Evolutionary conservation across 345 rosid species (phyloP), one percentile per base, ranked within the genome.

Genomic region (Firmiana major): DNA sequence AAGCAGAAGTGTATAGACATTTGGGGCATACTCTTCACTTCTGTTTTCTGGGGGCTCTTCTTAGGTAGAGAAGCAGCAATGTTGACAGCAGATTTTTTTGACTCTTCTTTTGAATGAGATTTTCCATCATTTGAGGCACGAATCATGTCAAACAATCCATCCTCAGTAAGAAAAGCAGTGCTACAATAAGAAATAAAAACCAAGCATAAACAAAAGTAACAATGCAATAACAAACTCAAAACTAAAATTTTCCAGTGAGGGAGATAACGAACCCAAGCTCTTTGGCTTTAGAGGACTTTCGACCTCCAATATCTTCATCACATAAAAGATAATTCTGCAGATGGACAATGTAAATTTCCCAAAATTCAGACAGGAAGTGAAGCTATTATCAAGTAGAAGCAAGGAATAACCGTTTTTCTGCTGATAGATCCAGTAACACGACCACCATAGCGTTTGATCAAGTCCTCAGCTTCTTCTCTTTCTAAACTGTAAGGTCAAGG

Each of bases 381-480:
- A 80, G 19, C 53, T 57, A 81, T 77, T 71, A 76, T 8, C 79
- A 55, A 24, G 81, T 28, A 79, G 77, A 78, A 71, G 74, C 24
- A 80, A 6, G 42, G 75, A 69, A 71, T 31, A 51, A 95, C 99
- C 86, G 99, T 95, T 87, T 90, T 95, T 89, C 92, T 93, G 99
- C 99, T 95, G 76, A 95, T 88, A 71, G 99, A 89, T 83, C 94
- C 92, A 76, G 98, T 95, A 65, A 93, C 66, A 80, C 98, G 97
- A 72, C 99, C 99, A 53, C 96, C 97, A 74, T 90, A 87, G 7
- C 97, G 90, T 86, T 93, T 95, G 74, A 95, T 90, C 85, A 95
- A 80, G 87, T 92, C 99, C 83, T 93, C 99, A 53, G 98, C 98
- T 81, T 95, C 99, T 87, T 95, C 98, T 81, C 99, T 89, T 88